Conservation (phyloP, 1,284 basidiomycete species). For the Heterobasidion parviporum region DNA sequence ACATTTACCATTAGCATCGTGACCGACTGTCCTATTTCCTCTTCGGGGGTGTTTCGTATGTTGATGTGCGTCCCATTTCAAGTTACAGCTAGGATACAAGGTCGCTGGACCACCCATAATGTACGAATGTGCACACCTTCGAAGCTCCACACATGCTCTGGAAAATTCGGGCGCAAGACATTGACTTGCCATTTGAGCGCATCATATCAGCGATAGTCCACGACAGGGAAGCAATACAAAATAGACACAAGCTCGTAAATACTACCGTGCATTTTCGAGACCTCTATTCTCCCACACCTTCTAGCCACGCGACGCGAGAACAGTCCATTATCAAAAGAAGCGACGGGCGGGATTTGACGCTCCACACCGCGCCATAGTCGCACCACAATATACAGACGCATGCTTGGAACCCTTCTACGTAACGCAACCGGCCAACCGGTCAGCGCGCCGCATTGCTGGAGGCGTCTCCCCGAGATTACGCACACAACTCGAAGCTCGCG, state of each 20-base stretch:
- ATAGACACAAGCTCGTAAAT: background rate
- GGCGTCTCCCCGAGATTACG: slow-evolving; percentile 1
- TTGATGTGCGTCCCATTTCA: too few relatives aligned
- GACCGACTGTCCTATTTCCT: too few relatives aligned
- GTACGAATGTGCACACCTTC: background rate
- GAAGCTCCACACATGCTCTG: background rate
- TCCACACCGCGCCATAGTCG: too few relatives aligned
- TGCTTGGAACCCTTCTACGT: background rate
- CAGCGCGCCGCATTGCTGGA: background rate
- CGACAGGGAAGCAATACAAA: background rate
- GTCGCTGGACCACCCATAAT: background rate
- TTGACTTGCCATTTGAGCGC: too few relatives aligned
- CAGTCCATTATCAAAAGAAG: background rate
- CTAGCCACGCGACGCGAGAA: background rate
- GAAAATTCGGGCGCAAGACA: background rate
- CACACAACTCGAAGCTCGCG: slow-evolving; percentile 68
- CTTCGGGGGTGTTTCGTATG: too few relatives aligned
- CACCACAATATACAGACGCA: background rate
- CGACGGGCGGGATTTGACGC: too few relatives aligned
- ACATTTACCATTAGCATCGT: too few relatives aligned
- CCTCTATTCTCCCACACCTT: background rate
- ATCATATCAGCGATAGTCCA: background rate
- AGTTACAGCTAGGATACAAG: too few relatives aligned
- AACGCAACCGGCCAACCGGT: background rate
- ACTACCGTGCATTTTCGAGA: background rate